Percentiles rank a stretch among this genome's conserved stretches.
These are phyloP conservation scores for Alloteropsis angusta DNA, from an alignment of 202 grass and related monocot genomes.

Conservation along the genomic window DNA sequence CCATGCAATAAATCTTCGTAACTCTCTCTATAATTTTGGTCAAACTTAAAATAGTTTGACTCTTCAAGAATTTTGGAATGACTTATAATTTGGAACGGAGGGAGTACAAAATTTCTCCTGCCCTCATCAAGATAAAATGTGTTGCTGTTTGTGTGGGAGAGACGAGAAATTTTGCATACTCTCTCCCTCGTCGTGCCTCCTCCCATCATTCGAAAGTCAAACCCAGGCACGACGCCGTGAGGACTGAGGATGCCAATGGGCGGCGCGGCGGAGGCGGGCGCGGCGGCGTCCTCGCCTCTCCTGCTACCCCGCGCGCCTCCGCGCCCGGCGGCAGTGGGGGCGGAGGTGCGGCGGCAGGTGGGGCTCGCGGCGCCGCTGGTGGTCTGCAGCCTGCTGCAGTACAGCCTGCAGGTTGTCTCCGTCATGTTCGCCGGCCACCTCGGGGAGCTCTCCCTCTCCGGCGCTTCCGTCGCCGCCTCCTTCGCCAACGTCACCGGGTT, in stretches of 20 bases:
- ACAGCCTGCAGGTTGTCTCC: conserved; percentile 67
- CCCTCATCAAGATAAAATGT: no score
- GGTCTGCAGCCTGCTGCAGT: conserved; percentile 63
- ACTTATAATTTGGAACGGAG: no score
- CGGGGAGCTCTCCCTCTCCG: conserved; percentile 65
- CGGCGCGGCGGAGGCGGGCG: not conserved
- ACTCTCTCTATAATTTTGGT: no score
- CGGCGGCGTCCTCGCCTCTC: conserved; percentile 1
- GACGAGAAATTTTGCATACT: no score
- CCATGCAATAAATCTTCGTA: no score
- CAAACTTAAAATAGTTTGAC: no score
- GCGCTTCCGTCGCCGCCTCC: conserved; percentile 62
- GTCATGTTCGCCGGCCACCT: conserved; percentile 91
- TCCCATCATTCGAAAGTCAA: not conserved
- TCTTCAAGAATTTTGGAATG: no score
- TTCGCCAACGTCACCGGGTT: conserved; percentile 90
- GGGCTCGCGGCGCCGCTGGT: conserved; percentile 56
- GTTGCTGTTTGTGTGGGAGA: no score
- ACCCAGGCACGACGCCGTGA: not conserved
- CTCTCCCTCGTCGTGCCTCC: no score
- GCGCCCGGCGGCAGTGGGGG: not conserved
- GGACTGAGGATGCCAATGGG: no score
- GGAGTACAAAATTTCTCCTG: no score
- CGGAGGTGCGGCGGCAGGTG: conserved; percentile 45
- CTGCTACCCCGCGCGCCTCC: not conserved